Base-by-base conservation (phyloP, 2,329 filamentous ascomycete species). In the Ilyonectria destructans region DNA sequence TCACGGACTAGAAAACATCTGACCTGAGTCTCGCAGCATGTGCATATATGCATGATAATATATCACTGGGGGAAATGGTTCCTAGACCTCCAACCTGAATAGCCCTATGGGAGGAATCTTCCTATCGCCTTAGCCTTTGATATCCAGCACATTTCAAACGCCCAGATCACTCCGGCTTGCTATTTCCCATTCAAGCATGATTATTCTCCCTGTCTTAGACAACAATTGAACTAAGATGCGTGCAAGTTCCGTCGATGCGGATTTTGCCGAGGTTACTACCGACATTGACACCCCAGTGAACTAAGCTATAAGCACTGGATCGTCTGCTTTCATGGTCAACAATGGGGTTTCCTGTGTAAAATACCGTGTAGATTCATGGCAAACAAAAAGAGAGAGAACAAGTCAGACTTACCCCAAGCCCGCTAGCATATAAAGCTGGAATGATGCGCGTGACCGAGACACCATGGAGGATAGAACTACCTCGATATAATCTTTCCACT, bases 401-500 rank as follows among this genome's bases (percentile, higher is more conserved):
- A 35, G 33, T 8, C 12, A 9, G 45, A 21, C 17, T 49, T 49
- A 49, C 45, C 45, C 19, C 15, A 23, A 23, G 21, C 21, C 4
- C 21, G 21, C 21, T 21, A 23, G 45, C 19, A 12, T 23, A 21
- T 21, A 49, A 9, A 23, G 45, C 19, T 49, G 9, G 21, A 49
- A 49, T 10, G 45, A 3, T 21, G 19, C 21, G 15, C 23, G n/a
- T 10, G 45, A 49, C 12, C 45, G n/a, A n/a, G 12, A 10, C 19
- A 49, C 45, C 19, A 49, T 49, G 7, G 19, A 49, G 4, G 45
- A 12, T 23, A 49, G 23, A n/a, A 49, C 45, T 4, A 49, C 45
- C 45, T 35, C 33, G 26, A 59, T 51, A 26, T 35, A 59, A 9
- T 59, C 45, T 40, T 59, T 59, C 58, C 58, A 60, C 31, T 60